These are phyloP conservation scores for Auxenochlorella protothecoides DNA, from an alignment of 139 green algal species.

Conservation along the genomic window DNA sequence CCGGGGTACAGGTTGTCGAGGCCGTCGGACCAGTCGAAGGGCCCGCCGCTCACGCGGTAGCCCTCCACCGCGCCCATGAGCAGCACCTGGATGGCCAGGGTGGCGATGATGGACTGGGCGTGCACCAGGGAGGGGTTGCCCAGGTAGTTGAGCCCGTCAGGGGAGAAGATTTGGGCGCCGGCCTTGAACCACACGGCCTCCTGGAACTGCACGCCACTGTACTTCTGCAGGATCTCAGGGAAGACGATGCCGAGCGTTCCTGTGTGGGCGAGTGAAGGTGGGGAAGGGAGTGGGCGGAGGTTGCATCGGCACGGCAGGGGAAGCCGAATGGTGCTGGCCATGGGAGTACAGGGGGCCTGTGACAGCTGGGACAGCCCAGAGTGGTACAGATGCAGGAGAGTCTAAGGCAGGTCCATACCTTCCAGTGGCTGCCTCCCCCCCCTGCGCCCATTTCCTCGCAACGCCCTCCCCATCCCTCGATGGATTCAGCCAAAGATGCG, in stretches of 20 bases:
- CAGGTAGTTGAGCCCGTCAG: constrained; percentile 83
- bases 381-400: too few species aligned
- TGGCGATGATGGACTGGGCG: constrained; percentile 90
- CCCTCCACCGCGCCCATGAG: constrained; percentile 65
- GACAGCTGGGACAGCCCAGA: too few species aligned
- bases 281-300: too few species aligned
- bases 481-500: too few species aligned
- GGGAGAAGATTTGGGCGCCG: constrained; percentile 79
- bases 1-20: constrained; percentile 58
- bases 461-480: too few species aligned
- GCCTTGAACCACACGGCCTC: constrained; percentile 95
- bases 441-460: too few species aligned
- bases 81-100: constrained; percentile 75
- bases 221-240: constrained; percentile 28
- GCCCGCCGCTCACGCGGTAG: constrained; percentile 69
- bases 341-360: too few species aligned
- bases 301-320: too few species aligned
- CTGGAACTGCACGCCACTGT: constrained; percentile 45
- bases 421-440: too few species aligned
- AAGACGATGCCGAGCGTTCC: constrained; percentile 3
- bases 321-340: too few species aligned
- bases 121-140: constrained; percentile 90
- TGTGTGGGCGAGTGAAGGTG: too few species aligned
- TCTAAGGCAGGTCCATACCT: too few species aligned
- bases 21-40: constrained; percentile 36